A percentile compares a stretch with the other conserved stretches of the same genome.
Conservation (phyloP, 495 filamentous ascomycete species). For the Penicillium canariense region DNA sequence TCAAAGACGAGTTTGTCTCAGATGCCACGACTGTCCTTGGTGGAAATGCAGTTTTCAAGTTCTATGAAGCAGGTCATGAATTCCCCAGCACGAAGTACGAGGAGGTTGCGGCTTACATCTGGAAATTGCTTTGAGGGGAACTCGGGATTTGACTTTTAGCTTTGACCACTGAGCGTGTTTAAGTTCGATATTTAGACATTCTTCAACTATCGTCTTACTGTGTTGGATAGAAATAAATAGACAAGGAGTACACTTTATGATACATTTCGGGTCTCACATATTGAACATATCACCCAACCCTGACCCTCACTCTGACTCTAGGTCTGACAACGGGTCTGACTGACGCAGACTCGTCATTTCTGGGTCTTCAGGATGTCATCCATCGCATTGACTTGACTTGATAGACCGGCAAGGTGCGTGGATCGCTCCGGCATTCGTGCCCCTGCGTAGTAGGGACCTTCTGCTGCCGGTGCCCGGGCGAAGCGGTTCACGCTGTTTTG, state of each 20-base stretch:
- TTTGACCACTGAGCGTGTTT: not conserved
- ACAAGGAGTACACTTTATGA: slow-evolving; percentile 20
- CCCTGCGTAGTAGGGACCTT: slow-evolving; percentile 40
- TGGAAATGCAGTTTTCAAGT: slow-evolving; percentile 47
- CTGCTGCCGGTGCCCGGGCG: slow-evolving; percentile 31
- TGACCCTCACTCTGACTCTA: not conserved
- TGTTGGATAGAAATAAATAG: slow-evolving; percentile 28
- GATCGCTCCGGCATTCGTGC: slow-evolving; percentile 36
- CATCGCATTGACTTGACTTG: slow-evolving; percentile 35
- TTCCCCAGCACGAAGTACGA: slow-evolving; percentile 54
- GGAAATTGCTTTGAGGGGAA: slow-evolving; percentile 31
- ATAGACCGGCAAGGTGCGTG: slow-evolving; percentile 32
- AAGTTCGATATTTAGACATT: slow-evolving; percentile 2
- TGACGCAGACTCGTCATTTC: not conserved
- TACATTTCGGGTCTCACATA: slow-evolving; percentile 10
- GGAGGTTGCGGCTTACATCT: slow-evolving; percentile 49
- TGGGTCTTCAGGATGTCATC: slow-evolving; percentile 33
- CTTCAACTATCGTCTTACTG: slow-evolving; percentile 1
- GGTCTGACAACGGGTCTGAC: too few species aligned
- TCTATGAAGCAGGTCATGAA: slow-evolving; percentile 56
- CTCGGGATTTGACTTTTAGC: not conserved
- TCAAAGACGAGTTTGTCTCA: slow-evolving; percentile 53
- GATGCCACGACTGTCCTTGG: slow-evolving; percentile 52
- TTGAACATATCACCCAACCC: not conserved
- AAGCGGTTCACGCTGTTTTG: slow-evolving; percentile 33